phyloP scores from a whole-genome alignment of 2,329 filamentous ascomycete genomes.

The Raffaelea ambrosiae region DNA sequence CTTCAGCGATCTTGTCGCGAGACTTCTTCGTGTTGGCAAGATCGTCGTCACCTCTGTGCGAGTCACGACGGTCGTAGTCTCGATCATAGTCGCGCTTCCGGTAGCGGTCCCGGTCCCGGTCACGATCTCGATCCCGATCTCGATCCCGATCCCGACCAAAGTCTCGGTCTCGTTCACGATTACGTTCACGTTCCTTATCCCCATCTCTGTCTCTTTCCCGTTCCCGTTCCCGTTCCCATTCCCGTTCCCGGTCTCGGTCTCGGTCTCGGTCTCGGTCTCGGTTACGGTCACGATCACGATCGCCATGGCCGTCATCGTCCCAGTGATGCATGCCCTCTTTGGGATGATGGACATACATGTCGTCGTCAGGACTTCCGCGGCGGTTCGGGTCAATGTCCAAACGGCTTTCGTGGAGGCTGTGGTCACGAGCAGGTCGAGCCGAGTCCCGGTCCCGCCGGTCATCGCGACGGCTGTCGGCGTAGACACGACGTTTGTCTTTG shows the following conservation, averaged over 20 bases:
- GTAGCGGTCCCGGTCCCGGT: no score
- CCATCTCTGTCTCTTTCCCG: slow-evolving; percentile 12
- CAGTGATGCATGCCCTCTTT: slow-evolving; percentile 9
- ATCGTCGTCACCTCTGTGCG: slow-evolving; percentile 6
- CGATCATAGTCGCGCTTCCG: neutral
- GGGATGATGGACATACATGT: slow-evolving; percentile 9
- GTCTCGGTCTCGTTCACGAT: slow-evolving; percentile 14
- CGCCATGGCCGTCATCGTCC: slow-evolving; percentile 1
- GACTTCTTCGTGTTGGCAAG: slow-evolving; percentile 28
- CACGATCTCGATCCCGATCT: slow-evolving; percentile 6
- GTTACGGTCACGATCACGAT: neutral
- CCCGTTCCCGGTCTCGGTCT: neutral
- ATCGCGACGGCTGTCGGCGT: slow-evolving; percentile 2
- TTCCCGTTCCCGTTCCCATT: slow-evolving; percentile 8
- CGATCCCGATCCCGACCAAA: slow-evolving; percentile 9
- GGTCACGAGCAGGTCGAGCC: slow-evolving; percentile 2
- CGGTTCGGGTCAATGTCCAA: neutral
- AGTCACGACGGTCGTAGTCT: neutral
- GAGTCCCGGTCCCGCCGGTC: neutral
- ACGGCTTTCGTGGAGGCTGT: neutral
- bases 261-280: slow-evolving; percentile 1
- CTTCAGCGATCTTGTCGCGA: slow-evolving; percentile 39
- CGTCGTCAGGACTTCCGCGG: slow-evolving; percentile 8
- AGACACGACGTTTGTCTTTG: slow-evolving; percentile 3
- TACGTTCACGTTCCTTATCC: slow-evolving; percentile 11